Evolutionary conservation across 805 yeast species (phyloP).

Genomic region (Starmerella asiatica): DNA sequence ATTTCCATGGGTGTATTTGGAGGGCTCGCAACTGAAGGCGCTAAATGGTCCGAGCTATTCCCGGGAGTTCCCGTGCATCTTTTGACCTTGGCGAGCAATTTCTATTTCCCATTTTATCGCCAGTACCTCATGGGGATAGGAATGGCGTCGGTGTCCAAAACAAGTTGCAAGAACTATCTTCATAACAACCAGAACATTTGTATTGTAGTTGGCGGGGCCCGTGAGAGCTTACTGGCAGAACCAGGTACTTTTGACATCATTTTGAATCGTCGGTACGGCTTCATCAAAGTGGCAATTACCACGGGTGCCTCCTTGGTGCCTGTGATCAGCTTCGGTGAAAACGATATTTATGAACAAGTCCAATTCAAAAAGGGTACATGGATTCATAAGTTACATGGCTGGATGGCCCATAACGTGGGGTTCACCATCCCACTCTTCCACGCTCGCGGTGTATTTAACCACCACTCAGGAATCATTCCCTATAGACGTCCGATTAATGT

Average conservation of each 20-base stretch:
- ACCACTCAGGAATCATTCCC: slow-evolving; percentile 84
- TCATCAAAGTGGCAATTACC: slow-evolving; percentile 72
- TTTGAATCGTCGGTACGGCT: slow-evolving; percentile 68
- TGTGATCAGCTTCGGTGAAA: slow-evolving; percentile 83
- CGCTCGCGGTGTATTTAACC: slow-evolving; percentile 84
- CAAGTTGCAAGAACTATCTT: slow-evolving; percentile 54
- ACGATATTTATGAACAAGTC: slow-evolving; percentile 41
- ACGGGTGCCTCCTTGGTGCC: slow-evolving; percentile 79
- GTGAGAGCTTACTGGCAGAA: slow-evolving; percentile 61
- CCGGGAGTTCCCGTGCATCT: slow-evolving; percentile 77
- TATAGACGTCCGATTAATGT: slow-evolving; percentile 67
- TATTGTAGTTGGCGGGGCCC: slow-evolving; percentile 92
- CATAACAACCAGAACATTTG: slow-evolving; percentile 59
- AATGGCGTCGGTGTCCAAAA: slow-evolving; percentile 66
- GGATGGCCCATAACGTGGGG: slow-evolving; percentile 58
- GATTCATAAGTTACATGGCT: slow-evolving; percentile 47
- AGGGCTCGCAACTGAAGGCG: slow-evolving; percentile 68
- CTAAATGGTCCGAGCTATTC: slow-evolving; percentile 49
- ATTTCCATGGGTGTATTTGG: slow-evolving; percentile 87
- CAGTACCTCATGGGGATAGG: slow-evolving; percentile 77
- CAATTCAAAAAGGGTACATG: slow-evolving; percentile 33
- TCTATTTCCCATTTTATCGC: slow-evolving; percentile 72
- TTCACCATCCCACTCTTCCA: slow-evolving; percentile 85
- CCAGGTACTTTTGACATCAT: slow-evolving; percentile 44
- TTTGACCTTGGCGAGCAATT: slow-evolving; percentile 71